Evolutionary conservation across 1,284 basidiomycete species (phyloP).

Genomic region (Ceratobasidium sp.): DNA sequence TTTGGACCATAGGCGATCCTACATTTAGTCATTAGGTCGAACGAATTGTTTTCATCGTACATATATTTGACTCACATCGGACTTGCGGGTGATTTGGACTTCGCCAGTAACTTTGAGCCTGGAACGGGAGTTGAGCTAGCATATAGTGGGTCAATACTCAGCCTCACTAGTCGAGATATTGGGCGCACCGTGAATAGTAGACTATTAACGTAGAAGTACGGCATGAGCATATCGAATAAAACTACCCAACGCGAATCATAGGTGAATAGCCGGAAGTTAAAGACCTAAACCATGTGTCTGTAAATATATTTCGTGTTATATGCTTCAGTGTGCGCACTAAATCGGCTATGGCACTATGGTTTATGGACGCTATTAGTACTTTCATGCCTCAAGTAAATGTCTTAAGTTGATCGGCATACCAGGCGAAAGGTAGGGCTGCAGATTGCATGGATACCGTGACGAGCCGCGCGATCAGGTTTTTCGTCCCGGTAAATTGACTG

Average conservation of each 20-base stretch:
- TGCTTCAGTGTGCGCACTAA: neutral
- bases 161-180: neutral
- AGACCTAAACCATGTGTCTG: conserved; percentile 8
- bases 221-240: conserved; percentile 29
- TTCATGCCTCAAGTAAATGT: neutral
- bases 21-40: neutral
- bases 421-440: conserved; percentile 28
- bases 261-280: conserved; percentile 17
- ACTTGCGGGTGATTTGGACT: conserved; percentile 14
- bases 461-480: conserved; percentile 23
- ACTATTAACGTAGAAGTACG: conserved; percentile 34
- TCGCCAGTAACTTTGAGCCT: neutral
- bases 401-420: neutral
- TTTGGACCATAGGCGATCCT: neutral
- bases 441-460: conserved; percentile 33
- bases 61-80: neutral
- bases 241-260: conserved; percentile 9
- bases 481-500: conserved; percentile 11
- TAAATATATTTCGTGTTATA: neutral
- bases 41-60: neutral
- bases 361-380: neutral
- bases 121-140: conserved; percentile 33
- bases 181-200: conserved; percentile 27
- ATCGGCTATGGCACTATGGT: conserved; percentile 20
- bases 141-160: neutral